phyloP scores from a whole-genome alignment of 768 basidiomycete species.

The Serendipita sp. region DNA sequence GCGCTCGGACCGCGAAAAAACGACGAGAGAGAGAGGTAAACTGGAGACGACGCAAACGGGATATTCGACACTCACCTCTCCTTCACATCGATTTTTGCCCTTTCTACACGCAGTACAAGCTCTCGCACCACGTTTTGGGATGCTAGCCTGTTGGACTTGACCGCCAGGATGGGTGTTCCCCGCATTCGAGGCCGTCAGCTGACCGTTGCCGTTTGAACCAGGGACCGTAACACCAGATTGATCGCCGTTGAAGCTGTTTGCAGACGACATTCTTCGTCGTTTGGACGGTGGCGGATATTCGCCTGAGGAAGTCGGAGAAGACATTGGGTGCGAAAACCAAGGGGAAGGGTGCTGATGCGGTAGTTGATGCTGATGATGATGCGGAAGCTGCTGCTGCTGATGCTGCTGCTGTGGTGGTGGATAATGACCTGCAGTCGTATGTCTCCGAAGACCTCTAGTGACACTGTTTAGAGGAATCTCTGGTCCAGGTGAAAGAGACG shows the following conservation, averaged over 20 bases:
- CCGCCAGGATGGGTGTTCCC: neutral
- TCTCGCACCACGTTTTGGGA: conserved; percentile 77
- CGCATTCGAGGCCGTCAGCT: neutral
- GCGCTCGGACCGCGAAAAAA: neutral
- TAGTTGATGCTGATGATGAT: neutral
- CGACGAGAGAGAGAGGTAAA: neutral
- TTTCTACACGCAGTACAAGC: conserved; percentile 82
- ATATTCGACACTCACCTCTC: conserved; percentile 42
- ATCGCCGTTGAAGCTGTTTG: neutral
- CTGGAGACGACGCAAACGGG: neutral
- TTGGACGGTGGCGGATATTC: conserved; percentile 3
- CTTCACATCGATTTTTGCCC: conserved; percentile 86
- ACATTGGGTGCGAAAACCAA: neutral
- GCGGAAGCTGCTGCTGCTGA: neutral
- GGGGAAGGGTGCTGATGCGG: neutral
- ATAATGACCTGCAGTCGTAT: neutral
- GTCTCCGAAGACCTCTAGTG: neutral
- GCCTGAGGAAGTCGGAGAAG: neutral
- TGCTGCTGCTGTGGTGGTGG: neutral
- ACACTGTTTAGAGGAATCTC: neutral
- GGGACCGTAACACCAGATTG: neutral
- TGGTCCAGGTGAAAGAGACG: conserved; percentile 1
- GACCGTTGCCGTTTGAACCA: neutral
- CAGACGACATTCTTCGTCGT: conserved; percentile 3
- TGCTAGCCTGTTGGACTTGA: conserved; percentile 28